Evolutionary conservation across 2,329 filamentous ascomycete species (phyloP).

Genomic region (Balansia obtecta): DNA sequence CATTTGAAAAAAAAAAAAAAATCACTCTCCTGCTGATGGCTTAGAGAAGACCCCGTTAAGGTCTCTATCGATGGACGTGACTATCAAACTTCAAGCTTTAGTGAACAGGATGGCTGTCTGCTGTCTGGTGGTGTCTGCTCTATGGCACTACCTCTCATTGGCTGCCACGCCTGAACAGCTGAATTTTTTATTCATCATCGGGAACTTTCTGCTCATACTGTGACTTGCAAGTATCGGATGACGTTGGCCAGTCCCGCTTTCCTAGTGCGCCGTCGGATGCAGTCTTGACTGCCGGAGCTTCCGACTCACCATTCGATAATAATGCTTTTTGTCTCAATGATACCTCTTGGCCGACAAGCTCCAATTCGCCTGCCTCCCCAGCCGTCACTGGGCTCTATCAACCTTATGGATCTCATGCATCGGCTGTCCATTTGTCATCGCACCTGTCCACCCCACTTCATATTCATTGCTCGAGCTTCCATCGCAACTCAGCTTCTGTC

Average conservation of each 20-base stretch:
- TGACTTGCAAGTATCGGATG: neutral
- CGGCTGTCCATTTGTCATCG: slow-evolving; percentile 7
- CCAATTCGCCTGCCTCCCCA: neutral
- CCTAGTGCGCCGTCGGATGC: neutral
- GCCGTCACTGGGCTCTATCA: neutral
- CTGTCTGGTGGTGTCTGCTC: too few relatives aligned
- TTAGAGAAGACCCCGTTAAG: too few relatives aligned
- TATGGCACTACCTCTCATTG: too few relatives aligned
- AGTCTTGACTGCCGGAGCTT: neutral
- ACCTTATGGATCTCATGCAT: slow-evolving; percentile 5
- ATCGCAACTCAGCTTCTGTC: slow-evolving; percentile 2
- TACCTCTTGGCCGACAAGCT: neutral
- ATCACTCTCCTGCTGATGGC: too few relatives aligned
- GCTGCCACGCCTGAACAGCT: too few relatives aligned
- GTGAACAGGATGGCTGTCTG: too few relatives aligned
- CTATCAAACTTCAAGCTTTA: too few relatives aligned
- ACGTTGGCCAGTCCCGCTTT: neutral
- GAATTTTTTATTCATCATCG: too few relatives aligned
- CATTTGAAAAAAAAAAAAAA: too few relatives aligned
- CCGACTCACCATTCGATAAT: neutral
- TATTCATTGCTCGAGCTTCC: slow-evolving; percentile 1
- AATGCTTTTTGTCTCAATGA: neutral
- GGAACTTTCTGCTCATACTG: too few relatives aligned
- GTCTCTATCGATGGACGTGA: too few relatives aligned
- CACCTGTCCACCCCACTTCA: slow-evolving; percentile 2